Evolutionary conservation across 1,139 yeast species (phyloP).

Genomic region (Nakaseomyces delphensis): DNA sequence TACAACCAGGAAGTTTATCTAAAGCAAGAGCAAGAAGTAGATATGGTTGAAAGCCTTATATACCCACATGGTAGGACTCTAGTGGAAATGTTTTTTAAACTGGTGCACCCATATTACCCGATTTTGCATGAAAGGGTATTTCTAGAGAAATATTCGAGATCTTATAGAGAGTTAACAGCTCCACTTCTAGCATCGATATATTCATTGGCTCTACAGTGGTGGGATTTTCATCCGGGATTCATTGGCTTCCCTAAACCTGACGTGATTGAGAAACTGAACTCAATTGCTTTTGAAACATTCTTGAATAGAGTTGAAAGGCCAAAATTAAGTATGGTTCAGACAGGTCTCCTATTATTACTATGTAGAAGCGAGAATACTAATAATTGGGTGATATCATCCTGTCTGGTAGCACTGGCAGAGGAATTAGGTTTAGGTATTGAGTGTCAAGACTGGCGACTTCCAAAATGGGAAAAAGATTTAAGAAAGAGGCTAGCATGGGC

Average conservation of each 20-base stretch:
- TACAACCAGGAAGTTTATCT: constrained; percentile 56
- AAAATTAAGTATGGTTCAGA: constrained; percentile 71
- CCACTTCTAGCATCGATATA: constrained; percentile 71
- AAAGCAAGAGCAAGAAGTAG: constrained; percentile 59
- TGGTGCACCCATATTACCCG: constrained; percentile 75
- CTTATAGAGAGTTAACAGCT: constrained; percentile 71
- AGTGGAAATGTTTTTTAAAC: constrained; percentile 60
- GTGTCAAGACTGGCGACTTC: constrained; percentile 80
- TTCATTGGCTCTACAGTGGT: constrained; percentile 69
- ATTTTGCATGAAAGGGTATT: constrained; percentile 69
- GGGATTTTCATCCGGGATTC: constrained; percentile 70
- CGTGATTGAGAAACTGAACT: constrained; percentile 47
- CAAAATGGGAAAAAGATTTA: constrained; percentile 86
- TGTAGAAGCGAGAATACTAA: constrained; percentile 44
- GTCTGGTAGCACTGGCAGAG: constrained; percentile 77
- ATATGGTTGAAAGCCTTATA: constrained; percentile 59
- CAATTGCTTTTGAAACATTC: constrained; percentile 47
- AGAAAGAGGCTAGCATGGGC: constrained; percentile 89
- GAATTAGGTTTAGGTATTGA: constrained; percentile 80
- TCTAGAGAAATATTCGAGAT: constrained; percentile 63
- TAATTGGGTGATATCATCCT: constrained; percentile 82
- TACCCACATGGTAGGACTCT: constrained; percentile 71
- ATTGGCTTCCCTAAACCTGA: constrained; percentile 59
- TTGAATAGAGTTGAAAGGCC: constrained; percentile 62
- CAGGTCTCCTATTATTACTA: constrained; percentile 60